Evolutionary conservation across 2,329 filamentous ascomycete genomes (phyloP), one percentile per base, ranked within the genome.

Genomic region (Cladophialophora carrionii): DNA sequence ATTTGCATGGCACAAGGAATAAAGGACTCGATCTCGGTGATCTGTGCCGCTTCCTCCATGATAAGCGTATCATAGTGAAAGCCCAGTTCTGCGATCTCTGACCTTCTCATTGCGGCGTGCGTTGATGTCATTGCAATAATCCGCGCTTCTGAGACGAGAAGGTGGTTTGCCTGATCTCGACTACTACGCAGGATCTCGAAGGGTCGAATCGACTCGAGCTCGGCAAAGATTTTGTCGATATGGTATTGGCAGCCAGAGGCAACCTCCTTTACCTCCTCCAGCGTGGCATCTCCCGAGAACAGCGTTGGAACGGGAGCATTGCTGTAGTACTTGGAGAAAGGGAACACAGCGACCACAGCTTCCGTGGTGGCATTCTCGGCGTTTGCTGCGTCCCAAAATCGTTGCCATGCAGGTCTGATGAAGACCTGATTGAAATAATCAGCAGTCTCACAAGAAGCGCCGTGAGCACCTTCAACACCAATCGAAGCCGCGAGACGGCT

Each of bases 91-190:
- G 92, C 90, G 72, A 99, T 98, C 73, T 98, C 94, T 68, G 91
- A 88, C 68, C 94, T 85, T 67, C 92, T 88, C 85, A 99, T 99
- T 1, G 95, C 95, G 4, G 95, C 96, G 77, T 99, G 95, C 0
- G 96, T 99, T 3, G 93, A 96, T 20, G 95, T 99, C 96, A 99
- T 99, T 64, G 95, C 96, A 70, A 99, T 89, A 68, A 99, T 95
- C 41, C 95, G 89, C n/a, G 96, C 96, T 78, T 98, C 94, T 73
- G 92, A 97, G 5, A 92, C 90, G 37, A 99, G 85, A 5, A 99
- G 86, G 74, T 99, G 99, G 76, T 98, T 98, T 58, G 93, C 90
- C 79, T 96, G 97, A 76, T 99, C 95, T 41, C 90, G 88, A 69
- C 93, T 90, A 62, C 90, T 89, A 58, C 92, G 88, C 62, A 99